Evolutionary conservation across 805 yeast species (phyloP), one percentile per base, ranked within the genome.

Genomic region (Candida montana): DNA sequence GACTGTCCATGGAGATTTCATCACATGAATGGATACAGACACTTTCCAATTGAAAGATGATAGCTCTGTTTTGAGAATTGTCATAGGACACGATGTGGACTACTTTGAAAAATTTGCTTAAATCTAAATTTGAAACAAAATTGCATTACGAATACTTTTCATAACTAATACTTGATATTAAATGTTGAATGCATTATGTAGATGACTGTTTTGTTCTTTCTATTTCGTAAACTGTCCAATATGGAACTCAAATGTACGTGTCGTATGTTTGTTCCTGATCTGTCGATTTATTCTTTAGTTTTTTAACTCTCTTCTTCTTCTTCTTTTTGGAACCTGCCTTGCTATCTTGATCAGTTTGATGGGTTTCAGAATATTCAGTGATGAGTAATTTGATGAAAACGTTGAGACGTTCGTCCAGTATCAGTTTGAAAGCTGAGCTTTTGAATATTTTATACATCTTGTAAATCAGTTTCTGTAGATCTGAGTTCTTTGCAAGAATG

Each of bases 1-100:
- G 91, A 83, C 58, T 76, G 75, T 51, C 89, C 90, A 16, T 70
- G 79, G 74, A 72, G 81, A 53, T 70, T 83, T 50, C 57, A 60
- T 35, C 60, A 52, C 24, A 69, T 75, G 77, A 60, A 65, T 23
- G 52, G 53, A 17, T 52, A 56, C 43, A 59, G 57, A 46, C 48
- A 51, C 31, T 47, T 51, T 35, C 55, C 56, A 24, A 15, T 48
- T 37, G 40, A 39, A n/a, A 29, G 31, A 15, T 20, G 31, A 32
- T 30, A 27, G 8, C 11, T 8, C 13, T 7, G 29, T 13, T 7
- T 11, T 11, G 13, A 11, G 11, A 27, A n/a, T n/a, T n/a, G n/a
- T n/a, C n/a, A n/a, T n/a, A n/a, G n/a, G n/a, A n/a, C n/a, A n/a
- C n/a, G n/a, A n/a, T n/a, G n/a, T n/a, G n/a, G n/a, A n/a, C n/a